Evolutionary conservation across 345 rosid species (phyloP).

Genomic region (Corymbia maculata): DNA sequence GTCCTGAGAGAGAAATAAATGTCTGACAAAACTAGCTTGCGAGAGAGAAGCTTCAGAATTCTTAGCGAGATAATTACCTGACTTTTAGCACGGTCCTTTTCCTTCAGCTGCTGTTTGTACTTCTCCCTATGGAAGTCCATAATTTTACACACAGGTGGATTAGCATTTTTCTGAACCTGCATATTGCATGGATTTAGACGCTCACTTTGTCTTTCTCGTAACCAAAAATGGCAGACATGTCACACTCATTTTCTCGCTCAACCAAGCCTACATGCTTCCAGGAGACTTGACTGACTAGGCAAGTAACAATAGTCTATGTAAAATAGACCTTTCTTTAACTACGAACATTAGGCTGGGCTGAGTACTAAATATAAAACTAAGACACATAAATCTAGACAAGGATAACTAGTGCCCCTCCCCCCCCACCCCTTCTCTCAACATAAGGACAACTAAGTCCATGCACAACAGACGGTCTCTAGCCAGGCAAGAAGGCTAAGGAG

Average conservation of each 20-base stretch:
- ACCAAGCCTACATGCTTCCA: not conserved
- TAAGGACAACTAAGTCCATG: not conserved
- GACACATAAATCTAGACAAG: not conserved
- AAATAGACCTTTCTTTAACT: not conserved
- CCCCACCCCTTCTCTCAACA: not conserved
- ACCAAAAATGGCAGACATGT: not conserved
- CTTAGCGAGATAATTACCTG: conserved; percentile 21
- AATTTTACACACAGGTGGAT: conserved; percentile 62
- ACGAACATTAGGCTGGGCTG: not conserved
- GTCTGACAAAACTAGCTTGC: not conserved
- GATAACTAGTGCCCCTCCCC: not conserved
- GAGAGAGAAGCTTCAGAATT: not conserved
- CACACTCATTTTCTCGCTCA: not conserved
- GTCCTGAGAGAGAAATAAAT: not conserved
- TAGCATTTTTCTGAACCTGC: conserved; percentile 36
- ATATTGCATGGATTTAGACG: not conserved
- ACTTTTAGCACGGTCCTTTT: conserved; percentile 47
- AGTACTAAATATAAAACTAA: not conserved
- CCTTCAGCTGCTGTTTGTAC: conserved; percentile 16
- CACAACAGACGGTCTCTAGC: not conserved
- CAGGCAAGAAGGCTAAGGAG: not conserved
- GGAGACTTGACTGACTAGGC: not conserved
- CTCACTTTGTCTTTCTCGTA: not conserved
- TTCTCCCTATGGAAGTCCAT: conserved; percentile 39
- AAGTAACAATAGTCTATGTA: not conserved